These are phyloP conservation scores for Lathyrus aphaca DNA, from an alignment of 306 rosid genomes.

Conservation along the genomic window DNA sequence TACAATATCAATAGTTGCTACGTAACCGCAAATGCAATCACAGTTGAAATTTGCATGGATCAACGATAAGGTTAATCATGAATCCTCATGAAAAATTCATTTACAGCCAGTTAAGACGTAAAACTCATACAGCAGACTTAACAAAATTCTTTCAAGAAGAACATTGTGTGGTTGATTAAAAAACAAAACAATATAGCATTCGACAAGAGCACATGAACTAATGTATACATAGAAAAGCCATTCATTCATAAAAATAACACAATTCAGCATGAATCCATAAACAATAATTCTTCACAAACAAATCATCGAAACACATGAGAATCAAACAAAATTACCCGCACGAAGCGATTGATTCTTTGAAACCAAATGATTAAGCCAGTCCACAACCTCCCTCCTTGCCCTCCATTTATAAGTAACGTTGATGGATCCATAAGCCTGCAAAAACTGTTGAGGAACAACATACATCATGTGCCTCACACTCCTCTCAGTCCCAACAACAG, in stretches of 20 bases:
- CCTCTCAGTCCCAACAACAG: constrained; percentile 87
- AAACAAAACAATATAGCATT: constrained; percentile 4
- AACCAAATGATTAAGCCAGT: constrained; percentile 72
- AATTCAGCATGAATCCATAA: constrained; percentile 11
- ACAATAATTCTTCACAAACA: background rate
- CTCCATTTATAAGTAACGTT: constrained; percentile 66
- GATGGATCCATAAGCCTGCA: constrained; percentile 52
- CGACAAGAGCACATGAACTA: background rate
- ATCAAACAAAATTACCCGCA: constrained; percentile 39
- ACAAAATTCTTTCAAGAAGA: constrained; percentile 16
- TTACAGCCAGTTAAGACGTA: constrained; percentile 5
- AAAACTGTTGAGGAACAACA: constrained; percentile 63
- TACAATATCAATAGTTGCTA: background rate
- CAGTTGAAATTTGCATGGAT: background rate
- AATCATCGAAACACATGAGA: constrained; percentile 16
- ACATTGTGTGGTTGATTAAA: background rate
- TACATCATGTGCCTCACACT: constrained; percentile 88
- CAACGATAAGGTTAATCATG: background rate
- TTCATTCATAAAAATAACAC: background rate
- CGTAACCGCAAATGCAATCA: background rate
- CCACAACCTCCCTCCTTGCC: constrained; percentile 79
- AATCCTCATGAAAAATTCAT: constrained; percentile 11
- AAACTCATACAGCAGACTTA: constrained; percentile 9
- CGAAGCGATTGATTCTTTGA: constrained; percentile 33
- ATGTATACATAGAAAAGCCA: background rate